These are phyloP conservation scores for Cyberlindnera mycetangii DNA, from an alignment of 805 yeast genomes.

Conservation along the genomic window DNA sequence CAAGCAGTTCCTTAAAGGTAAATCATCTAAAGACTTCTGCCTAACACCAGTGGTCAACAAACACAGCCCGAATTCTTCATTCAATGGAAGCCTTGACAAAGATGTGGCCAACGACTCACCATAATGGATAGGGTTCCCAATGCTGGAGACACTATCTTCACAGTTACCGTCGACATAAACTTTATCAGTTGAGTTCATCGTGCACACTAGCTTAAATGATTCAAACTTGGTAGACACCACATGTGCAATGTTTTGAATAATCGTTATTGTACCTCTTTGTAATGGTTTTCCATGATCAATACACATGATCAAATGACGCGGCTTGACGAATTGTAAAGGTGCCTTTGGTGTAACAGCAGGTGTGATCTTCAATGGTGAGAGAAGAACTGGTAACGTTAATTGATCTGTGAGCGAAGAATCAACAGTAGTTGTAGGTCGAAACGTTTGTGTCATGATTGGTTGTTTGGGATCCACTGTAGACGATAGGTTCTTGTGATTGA, in stretches of 20 bases:
- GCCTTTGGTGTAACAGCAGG: conserved; percentile 11
- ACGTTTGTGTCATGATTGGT: neutral
- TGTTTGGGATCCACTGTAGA: conserved; percentile 29
- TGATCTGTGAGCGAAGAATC: conserved; percentile 3
- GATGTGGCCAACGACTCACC: neutral
- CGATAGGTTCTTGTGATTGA: conserved; percentile 30
- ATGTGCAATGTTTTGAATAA: conserved; percentile 23
- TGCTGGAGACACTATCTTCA: neutral
- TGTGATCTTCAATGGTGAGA: conserved; percentile 23
- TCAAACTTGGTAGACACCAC: conserved; percentile 19
- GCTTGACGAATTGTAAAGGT: conserved; percentile 11
- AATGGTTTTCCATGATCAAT: conserved; percentile 21
- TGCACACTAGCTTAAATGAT: conserved; percentile 15
- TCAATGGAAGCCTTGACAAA: neutral
- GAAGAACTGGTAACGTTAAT: conserved; percentile 20
- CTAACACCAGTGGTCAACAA: conserved; percentile 16
- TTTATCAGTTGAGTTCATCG: conserved; percentile 9
- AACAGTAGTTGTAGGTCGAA: conserved; percentile 7
- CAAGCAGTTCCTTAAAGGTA: conserved; percentile 19
- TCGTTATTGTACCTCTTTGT: conserved; percentile 3
- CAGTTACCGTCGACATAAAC: conserved; percentile 7
- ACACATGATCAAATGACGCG: conserved; percentile 15
- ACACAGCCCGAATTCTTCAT: conserved; percentile 13
- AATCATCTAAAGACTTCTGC: conserved; percentile 1
- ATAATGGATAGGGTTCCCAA: conserved; percentile 2